phyloP scores from a whole-genome alignment of 2,329 filamentous ascomycete genomes.

The Pseudogymnoascus sp. region DNA sequence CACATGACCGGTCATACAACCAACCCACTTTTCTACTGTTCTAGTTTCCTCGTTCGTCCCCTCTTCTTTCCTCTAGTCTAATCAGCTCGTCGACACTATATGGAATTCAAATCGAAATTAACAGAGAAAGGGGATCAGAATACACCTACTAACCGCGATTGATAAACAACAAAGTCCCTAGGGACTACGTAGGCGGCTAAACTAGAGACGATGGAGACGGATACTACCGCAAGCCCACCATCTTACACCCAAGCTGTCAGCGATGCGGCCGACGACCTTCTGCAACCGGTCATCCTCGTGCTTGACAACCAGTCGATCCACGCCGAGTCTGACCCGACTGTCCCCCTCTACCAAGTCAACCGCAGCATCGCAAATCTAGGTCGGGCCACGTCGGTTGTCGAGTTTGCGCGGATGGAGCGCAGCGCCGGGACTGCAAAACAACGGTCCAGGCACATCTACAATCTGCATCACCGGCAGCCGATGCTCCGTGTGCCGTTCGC shows the following conservation, averaged over 20 bases:
- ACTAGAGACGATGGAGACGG: background rate
- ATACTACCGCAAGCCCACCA: background rate
- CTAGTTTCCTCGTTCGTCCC: too few species aligned
- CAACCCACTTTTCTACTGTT: too few species aligned
- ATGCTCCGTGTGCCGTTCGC: background rate
- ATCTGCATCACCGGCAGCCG: background rate
- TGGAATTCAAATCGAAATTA: background rate
- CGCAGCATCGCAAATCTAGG: background rate
- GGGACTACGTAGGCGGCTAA: background rate
- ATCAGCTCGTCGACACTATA: background rate
- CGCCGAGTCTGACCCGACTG: background rate
- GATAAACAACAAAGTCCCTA: background rate
- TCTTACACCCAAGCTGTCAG: background rate
- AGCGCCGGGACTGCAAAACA: background rate
- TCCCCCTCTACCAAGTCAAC: background rate
- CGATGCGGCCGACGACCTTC: background rate
- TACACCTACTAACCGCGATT: background rate
- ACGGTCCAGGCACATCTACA: background rate
- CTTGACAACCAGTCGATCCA: background rate
- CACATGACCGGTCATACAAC: too few species aligned
- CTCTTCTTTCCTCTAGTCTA: background rate
- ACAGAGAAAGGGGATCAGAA: background rate
- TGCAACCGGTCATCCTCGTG: background rate
- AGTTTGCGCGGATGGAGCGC: background rate
- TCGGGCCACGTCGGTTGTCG: background rate